Evolutionary conservation across 371 early-diverging fungal species (phyloP), one percentile per base, ranked within the genome.

Genomic region (Circinella umbellata): DNA sequence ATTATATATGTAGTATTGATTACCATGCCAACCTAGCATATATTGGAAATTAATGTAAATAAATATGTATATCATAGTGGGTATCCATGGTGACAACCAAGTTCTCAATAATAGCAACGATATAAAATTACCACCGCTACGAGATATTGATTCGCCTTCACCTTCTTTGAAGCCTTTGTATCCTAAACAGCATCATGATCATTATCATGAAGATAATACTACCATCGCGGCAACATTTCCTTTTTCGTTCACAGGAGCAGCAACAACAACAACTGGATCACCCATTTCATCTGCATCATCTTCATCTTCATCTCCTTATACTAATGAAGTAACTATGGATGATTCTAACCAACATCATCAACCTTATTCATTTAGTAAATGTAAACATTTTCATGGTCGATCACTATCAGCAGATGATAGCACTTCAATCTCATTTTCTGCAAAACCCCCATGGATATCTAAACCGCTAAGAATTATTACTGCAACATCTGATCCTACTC

Each of bases 331-430:
- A 10, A 34, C 27, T 51, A 13, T 15, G 6, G 42, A 42, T 11
- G 42, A 42, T 42, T 9, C 6, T 42, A 42, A 42, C 3, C 51
- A 15, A 51, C 15, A 51, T 51, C 51, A 51, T 4, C 51, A 27
- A n/a, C 51, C 51, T 14, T 51, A 51, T 51, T 15, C 51, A 13
- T 4, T 51, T n/a, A 51, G 8, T 57, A 57, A 57, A 57, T 57
- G 57, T n/a, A 57, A 34, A 34, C 57, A 57, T n/a, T 34, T 57
- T 18, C 57, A 57, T 34, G 57, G 57, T 34, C 57, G 57, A n/a
- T 57, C 57, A 27, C 14, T 57, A 5, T 57, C 57, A 11, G 5
- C 57, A 9, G 57, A 34, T n/a, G 57, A 57, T 27, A 34, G 5
- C 5, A 13, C 51, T 13, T 14, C n/a, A 4, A n/a, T n/a, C 51